These are phyloP conservation scores for Lactarius hengduanensis DNA, from an alignment of 768 basidiomycete genomes.

Conservation along the genomic window DNA sequence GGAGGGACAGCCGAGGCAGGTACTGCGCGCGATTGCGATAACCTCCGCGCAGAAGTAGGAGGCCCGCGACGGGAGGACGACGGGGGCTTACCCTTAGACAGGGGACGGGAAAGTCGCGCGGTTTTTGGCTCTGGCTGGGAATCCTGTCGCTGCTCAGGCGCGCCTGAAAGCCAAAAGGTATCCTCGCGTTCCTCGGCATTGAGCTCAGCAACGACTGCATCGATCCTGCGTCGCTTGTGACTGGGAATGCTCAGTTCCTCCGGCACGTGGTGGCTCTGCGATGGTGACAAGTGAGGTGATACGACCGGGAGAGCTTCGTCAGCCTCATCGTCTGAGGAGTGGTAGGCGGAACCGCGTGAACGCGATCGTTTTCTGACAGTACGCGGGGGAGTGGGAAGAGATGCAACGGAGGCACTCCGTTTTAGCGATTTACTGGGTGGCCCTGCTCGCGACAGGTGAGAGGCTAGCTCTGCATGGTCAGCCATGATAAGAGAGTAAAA, in stretches of 20 bases:
- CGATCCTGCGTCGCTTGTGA: constrained; percentile 28
- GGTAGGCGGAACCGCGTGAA: constrained; percentile 26
- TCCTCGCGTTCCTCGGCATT: constrained; percentile 27
- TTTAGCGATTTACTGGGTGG: constrained; percentile 25
- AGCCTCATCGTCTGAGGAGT: constrained; percentile 27
- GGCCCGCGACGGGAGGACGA: constrained; percentile 21
- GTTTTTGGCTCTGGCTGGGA: constrained; percentile 20
- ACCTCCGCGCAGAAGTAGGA: constrained; percentile 22
- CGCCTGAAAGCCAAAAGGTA: constrained; percentile 25
- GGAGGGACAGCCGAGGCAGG: constrained; percentile 15
- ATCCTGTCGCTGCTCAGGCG: constrained; percentile 4
- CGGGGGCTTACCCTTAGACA: constrained; percentile 17
- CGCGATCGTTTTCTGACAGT: constrained; percentile 29
- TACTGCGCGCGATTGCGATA: constrained; percentile 27
- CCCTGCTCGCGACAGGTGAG: constrained; percentile 7
- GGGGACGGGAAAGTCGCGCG: constrained; percentile 15
- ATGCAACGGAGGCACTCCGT: constrained; percentile 29
- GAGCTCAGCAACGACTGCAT: constrained; percentile 26
- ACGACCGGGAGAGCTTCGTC: constrained; percentile 24
- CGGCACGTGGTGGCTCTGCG: constrained; percentile 14
- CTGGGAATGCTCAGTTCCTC: constrained; percentile 3
- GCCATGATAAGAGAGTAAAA: constrained; percentile 17
- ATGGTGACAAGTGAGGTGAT: constrained; percentile 24
- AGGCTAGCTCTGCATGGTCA: constrained; percentile 15
- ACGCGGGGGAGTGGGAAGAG: constrained; percentile 28